A percentile compares a stretch with the other conserved stretches of the same genome.
Evolutionary conservation across 441 rosid species (phyloP).

Genomic region (Bruguiera hainesii): DNA sequence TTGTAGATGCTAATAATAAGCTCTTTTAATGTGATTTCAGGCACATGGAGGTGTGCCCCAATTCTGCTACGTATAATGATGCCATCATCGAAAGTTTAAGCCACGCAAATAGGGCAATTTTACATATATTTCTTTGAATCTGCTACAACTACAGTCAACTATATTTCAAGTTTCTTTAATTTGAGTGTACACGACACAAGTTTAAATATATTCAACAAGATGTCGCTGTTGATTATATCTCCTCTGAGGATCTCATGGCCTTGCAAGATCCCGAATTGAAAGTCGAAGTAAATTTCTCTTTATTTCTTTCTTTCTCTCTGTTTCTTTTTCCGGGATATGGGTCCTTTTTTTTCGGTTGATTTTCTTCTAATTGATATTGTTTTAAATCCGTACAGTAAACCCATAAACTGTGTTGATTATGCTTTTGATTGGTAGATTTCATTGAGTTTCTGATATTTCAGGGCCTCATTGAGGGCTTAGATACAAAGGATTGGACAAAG

Average conservation of each 20-base stretch:
- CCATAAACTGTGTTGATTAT: background rate
- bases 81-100: too few species aligned
- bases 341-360: background rate
- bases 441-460: background rate
- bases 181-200: too few species aligned
- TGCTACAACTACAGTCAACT: too few species aligned
- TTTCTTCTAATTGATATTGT: background rate
- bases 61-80: too few species aligned
- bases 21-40: too few species aligned
- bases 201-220: constrained; percentile 16
- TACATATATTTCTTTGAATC: too few species aligned
- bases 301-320: background rate
- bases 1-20: too few species aligned
- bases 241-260: constrained; percentile 61
- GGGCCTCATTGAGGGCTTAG: constrained; percentile 49
- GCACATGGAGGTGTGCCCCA: too few species aligned
- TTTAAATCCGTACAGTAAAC: too few species aligned
- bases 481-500: constrained; percentile 44
- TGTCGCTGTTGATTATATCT: constrained; percentile 53
- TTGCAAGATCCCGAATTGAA: constrained; percentile 52
- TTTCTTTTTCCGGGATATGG: background rate
- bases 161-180: too few species aligned
- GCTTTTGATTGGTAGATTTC: background rate
- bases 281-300: constrained; percentile 41
- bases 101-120: too few species aligned